Conservation (phyloP, 768 basidiomycete genomes). For the Daedaleopsis sinensis region DNA sequence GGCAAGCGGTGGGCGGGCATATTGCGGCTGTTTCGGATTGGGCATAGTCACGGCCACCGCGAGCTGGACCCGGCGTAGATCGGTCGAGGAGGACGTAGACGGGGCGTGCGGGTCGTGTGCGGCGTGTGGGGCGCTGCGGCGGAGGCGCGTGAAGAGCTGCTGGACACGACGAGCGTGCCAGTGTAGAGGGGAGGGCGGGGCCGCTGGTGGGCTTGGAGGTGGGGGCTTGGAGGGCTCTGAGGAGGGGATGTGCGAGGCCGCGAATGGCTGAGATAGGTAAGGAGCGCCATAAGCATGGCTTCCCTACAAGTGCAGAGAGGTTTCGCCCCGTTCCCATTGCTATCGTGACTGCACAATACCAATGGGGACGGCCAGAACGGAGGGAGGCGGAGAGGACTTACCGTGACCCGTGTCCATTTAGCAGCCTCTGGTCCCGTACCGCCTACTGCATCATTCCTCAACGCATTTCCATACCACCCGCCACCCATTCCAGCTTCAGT, state of each 20-base stretch:
- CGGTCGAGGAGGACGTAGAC: not conserved
- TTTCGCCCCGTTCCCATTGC: too few species aligned
- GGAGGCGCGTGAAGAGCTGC: conserved; percentile 1
- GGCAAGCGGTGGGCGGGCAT: not conserved
- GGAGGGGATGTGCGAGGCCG: conserved; percentile 6
- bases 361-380: not conserved
- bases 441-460: not conserved
- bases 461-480: not conserved
- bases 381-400: not conserved
- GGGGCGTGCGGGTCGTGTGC: conserved; percentile 1
- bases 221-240: not conserved
- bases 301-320: too few species aligned
- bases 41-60: conserved; percentile 21
- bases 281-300: not conserved
- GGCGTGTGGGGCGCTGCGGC: not conserved
- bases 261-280: conserved; percentile 10
- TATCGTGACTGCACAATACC: too few species aligned
- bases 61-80: not conserved
- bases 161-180: not conserved
- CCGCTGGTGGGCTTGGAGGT: not conserved
- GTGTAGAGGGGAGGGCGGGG: not conserved
- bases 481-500: not conserved
- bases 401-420: conserved; percentile 1
- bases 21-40: conserved; percentile 3
- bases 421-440: not conserved